phyloP scores from a whole-genome alignment of 352 stramenopile genomes.

The Phytophthora ramorum region DNA sequence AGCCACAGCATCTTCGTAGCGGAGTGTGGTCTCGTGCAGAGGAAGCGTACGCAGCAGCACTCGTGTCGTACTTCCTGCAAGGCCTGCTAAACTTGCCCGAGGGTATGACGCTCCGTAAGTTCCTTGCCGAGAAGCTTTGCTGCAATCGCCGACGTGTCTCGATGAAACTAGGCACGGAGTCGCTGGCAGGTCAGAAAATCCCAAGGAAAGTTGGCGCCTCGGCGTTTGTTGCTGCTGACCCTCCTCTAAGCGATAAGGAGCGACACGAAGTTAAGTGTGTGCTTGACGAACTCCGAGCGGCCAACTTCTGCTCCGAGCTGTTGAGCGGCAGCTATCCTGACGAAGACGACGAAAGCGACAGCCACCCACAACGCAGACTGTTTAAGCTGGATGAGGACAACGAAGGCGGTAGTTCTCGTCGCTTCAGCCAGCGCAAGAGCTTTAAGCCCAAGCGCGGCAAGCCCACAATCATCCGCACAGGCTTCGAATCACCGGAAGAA shows the following conservation, averaged over 20 bases:
- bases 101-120: slow-evolving; percentile 74
- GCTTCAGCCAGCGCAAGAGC: not conserved
- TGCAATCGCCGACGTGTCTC: slow-evolving; percentile 73
- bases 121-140: slow-evolving; percentile 67
- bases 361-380: slow-evolving; percentile 11
- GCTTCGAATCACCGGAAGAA: slow-evolving; percentile 72
- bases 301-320: slow-evolving; percentile 40
- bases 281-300: slow-evolving; percentile 43
- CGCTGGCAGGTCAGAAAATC: slow-evolving; percentile 65
- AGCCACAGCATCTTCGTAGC: slow-evolving; percentile 49
- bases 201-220: slow-evolving; percentile 72
- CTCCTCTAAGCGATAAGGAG: slow-evolving; percentile 39
- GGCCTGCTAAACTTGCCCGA: slow-evolving; percentile 57
- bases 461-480: slow-evolving; percentile 78
- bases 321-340: slow-evolving; percentile 16
- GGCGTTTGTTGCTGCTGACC: slow-evolving; percentile 57
- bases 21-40: slow-evolving; percentile 70
- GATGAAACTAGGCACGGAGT: slow-evolving; percentile 78
- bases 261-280: slow-evolving; percentile 40
- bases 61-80: slow-evolving; percentile 74
- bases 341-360: slow-evolving; percentile 10
- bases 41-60: slow-evolving; percentile 66
- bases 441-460: slow-evolving; percentile 42
- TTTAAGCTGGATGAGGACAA: slow-evolving; percentile 20
- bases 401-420: slow-evolving; percentile 8